These are phyloP conservation scores for Suhomyces vadensis DNA, from an alignment of 805 yeast species.

Conservation along the genomic window DNA sequence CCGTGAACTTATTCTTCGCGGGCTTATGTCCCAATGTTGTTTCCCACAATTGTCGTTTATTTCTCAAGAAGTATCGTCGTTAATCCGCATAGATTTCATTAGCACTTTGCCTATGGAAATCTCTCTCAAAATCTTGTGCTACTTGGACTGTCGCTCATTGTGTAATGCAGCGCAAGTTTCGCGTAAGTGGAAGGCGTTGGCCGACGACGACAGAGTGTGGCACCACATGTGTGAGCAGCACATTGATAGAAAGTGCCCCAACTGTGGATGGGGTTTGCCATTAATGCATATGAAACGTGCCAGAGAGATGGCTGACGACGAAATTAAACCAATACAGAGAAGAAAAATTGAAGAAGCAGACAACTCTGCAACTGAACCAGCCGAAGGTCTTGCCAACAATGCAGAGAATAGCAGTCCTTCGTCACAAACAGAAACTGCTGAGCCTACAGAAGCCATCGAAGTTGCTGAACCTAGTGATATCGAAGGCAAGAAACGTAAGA, in stretches of 20 bases:
- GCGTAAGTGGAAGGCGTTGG: conserved; percentile 79
- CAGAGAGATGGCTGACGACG: conserved; percentile 43
- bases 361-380: background rate
- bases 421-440: conserved; percentile 5
- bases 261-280: conserved; percentile 99
- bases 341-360: conserved; percentile 15
- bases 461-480: too few species aligned
- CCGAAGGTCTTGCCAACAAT: too few species aligned
- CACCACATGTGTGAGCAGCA: conserved; percentile 98
- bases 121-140: conserved; percentile 80
- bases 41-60: conserved; percentile 91
- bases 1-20: conserved; percentile 75
- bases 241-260: conserved; percentile 94
- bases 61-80: conserved; percentile 71
- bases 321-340: conserved; percentile 14
- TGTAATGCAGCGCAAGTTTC: conserved; percentile 94
- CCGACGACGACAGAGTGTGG: conserved; percentile 98
- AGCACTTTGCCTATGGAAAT: conserved; percentile 83
- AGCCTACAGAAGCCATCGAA: too few species aligned
- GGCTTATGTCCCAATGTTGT: conserved; percentile 86
- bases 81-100: conserved; percentile 87
- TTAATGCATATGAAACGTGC: conserved; percentile 84
- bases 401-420: too few species aligned
- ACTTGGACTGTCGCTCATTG: conserved; percentile 88
- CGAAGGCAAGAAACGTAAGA: background rate